phyloP scores from a whole-genome alignment of 2,329 filamentous ascomycete genomes.

The Fusarium ramigenum region DNA sequence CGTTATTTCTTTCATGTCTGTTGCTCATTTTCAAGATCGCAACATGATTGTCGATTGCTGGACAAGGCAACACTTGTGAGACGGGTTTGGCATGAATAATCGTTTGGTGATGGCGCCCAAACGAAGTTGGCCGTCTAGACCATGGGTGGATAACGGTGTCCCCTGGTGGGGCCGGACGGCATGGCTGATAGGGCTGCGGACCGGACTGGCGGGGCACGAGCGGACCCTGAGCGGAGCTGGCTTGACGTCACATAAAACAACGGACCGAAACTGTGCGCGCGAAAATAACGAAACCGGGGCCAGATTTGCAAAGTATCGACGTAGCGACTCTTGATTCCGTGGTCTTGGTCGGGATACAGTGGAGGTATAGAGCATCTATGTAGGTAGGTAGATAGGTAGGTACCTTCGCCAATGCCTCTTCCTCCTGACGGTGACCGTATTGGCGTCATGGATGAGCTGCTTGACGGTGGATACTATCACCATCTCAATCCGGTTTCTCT shows the following conservation, averaged over 20 bases:
- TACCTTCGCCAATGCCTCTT: slow-evolving; percentile 27
- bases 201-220: slow-evolving; percentile 25
- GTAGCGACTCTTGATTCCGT: slow-evolving; percentile 20
- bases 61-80: slow-evolving; percentile 13
- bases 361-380: slow-evolving; percentile 9
- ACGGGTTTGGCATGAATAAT: slow-evolving; percentile 17
- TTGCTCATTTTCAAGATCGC: slow-evolving; percentile 2
- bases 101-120: slow-evolving; percentile 25
- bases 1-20: not conserved
- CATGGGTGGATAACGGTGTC: slow-evolving; percentile 3
- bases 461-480: slow-evolving; percentile 28
- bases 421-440: slow-evolving; percentile 36
- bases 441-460: slow-evolving; percentile 27
- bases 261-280: slow-evolving; percentile 34
- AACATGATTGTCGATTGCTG: slow-evolving; percentile 7
- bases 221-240: slow-evolving; percentile 26
- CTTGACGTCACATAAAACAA: slow-evolving; percentile 46
- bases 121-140: slow-evolving; percentile 21
- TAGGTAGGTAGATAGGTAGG: not conserved
- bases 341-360: slow-evolving; percentile 7
- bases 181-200: slow-evolving; percentile 44
- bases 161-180: slow-evolving; percentile 38
- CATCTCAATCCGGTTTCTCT: slow-evolving; percentile 23
- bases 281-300: slow-evolving; percentile 12
- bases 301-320: slow-evolving; percentile 16